Evolutionary conservation across 202 grass and related monocot genomes (phyloP), one percentile per base, ranked within the genome.

Genomic region (Saccharum hybrid): DNA sequence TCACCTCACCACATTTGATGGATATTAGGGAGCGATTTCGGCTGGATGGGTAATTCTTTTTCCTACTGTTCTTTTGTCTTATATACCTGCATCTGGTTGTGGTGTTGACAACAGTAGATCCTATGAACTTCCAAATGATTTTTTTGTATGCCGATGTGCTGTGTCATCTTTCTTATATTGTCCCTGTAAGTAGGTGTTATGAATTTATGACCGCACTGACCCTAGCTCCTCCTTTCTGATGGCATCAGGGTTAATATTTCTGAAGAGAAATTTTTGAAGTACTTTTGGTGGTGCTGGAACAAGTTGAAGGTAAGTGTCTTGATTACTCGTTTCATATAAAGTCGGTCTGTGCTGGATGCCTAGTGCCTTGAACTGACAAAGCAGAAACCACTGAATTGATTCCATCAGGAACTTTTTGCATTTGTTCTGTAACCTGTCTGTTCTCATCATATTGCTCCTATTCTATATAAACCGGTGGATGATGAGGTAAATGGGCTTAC

Each of bases 201-300:
- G n/a, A 4, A 60, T 60, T 60, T 80, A 63, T 90, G 15, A 56
- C 23, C 49, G 46, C 63, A 72, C 85, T 81, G 38, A 84, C 18
- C 21, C 21, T 82, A 52, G 21, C 73, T 71, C 72, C 46, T 92
- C 31, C 26, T 76, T 90, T 88, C 64, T 67, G 82, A 82, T 38
- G 70, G 36, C 45, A 86, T 71, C 86, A 98, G 96, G 73, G 89
- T 86, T 77, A 89, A 96, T 86, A 93, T 98, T 84, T 96, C 93
- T 23, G 86, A 94, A 92, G 93, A 92, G 13, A 92, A 82, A 59
- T 98, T 98, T 89, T 51, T 92, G 62, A 90, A 98, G 63, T 91
- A 98, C 72, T 98, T 98, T 72, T 98, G 96, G 96, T 94, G 91
- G 93, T 96, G 93, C 74, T 98, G 96, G 96, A 88, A 98, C 61